Conservation (phyloP, 2,329 filamentous ascomycete genomes). For the Pseudovirgaria hyperparasitica region DNA sequence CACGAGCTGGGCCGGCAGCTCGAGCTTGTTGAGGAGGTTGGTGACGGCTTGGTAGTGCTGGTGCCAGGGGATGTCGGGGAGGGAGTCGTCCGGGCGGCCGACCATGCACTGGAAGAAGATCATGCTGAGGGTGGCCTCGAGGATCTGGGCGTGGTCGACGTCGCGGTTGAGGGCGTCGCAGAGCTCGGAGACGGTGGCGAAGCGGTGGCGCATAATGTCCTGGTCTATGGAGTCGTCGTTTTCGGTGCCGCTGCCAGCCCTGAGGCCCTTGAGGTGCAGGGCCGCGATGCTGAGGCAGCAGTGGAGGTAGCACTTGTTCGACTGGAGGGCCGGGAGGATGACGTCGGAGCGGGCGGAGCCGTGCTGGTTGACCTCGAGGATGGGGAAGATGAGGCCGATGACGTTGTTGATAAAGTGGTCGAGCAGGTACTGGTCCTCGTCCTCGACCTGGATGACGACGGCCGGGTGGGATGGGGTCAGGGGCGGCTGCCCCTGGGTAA, state of each 20-base stretch:
- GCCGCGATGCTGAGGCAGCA: conserved; percentile 90
- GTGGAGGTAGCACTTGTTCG: conserved; percentile 87
- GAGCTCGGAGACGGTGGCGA: conserved; percentile 72
- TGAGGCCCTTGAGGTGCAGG: conserved; percentile 86
- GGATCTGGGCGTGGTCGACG: conserved; percentile 71
- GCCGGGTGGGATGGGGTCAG: conserved; percentile 52
- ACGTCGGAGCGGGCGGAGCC: conserved; percentile 70
- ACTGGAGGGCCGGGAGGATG: conserved; percentile 76
- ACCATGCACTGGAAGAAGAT: conserved; percentile 95
- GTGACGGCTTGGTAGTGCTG: conserved; percentile 90
- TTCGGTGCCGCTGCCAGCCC: too few species aligned
- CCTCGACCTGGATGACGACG: conserved; percentile 63
- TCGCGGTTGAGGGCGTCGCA: conserved; percentile 72
- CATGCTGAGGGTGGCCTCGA: conserved; percentile 86
- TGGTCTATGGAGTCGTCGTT: conserved; percentile 65
- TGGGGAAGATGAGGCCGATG: conserved; percentile 78
- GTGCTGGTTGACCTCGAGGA: conserved; percentile 80
- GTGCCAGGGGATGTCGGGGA: conserved; percentile 91
- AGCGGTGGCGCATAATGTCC: conserved; percentile 87
- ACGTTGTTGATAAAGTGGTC: conserved; percentile 88
- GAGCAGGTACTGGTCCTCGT: conserved; percentile 73
- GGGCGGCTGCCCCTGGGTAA: conserved; percentile 52
- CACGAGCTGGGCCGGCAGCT: conserved; percentile 57
- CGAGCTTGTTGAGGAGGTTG: conserved; percentile 72
- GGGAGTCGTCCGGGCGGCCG: conserved; percentile 67